Percentiles rank a stretch among this genome's conserved stretches.
These are phyloP conservation scores for Remersonia thermophila DNA, from an alignment of 2,329 filamentous ascomycete species.

Conservation along the genomic window DNA sequence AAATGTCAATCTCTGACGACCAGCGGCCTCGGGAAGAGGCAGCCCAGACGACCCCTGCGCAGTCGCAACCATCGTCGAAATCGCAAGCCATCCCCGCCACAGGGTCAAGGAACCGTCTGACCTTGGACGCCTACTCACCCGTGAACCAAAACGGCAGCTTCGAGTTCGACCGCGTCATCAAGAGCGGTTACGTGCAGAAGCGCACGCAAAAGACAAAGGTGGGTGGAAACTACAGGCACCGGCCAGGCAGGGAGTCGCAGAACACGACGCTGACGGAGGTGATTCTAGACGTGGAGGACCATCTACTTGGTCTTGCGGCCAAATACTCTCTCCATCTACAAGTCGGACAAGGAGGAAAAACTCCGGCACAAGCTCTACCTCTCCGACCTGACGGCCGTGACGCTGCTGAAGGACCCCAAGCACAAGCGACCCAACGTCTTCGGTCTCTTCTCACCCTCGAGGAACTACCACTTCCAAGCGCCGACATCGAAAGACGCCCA, in stretches of 20 bases:
- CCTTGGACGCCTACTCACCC: constrained; percentile 60
- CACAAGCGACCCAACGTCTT: constrained; percentile 80
- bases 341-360: constrained; percentile 78
- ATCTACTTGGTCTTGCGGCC: constrained; percentile 83
- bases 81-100: constrained; percentile 13
- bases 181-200: constrained; percentile 75
- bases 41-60: constrained; percentile 17
- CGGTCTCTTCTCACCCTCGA: constrained; percentile 79
- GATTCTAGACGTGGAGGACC: constrained; percentile 70
- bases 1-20: constrained; percentile 13
- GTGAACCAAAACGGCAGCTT: constrained; percentile 94
- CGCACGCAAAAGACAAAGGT: constrained; percentile 92
- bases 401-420: constrained; percentile 78
- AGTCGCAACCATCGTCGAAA: constrained; percentile 10
- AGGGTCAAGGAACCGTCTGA: constrained; percentile 32
- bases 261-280: neutral
- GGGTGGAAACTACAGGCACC: constrained; percentile 13
- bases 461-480: constrained; percentile 85
- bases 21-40: constrained; percentile 7
- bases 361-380: constrained; percentile 79
- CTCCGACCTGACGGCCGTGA: constrained; percentile 82
- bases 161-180: constrained; percentile 88
- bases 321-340: constrained; percentile 85
- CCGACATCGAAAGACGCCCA: constrained; percentile 59
- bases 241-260: neutral